These are phyloP conservation scores for Alnus glutinosa DNA, from an alignment of 306 rosid genomes.

Conservation along the genomic window DNA sequence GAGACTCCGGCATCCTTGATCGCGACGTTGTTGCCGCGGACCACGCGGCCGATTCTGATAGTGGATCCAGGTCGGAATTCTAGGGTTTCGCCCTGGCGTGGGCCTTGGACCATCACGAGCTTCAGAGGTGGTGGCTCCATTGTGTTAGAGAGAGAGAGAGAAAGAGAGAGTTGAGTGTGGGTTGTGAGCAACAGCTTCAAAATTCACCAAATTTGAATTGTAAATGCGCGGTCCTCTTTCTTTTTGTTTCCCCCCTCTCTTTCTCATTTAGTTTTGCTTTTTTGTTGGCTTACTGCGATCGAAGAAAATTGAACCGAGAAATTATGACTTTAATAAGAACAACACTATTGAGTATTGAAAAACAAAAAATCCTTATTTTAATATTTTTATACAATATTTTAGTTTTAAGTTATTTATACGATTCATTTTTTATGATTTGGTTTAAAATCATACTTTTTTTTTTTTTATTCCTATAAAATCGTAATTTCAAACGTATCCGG, in stretches of 20 bases:
- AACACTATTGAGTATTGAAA: too few species aligned
- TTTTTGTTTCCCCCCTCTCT: not conserved
- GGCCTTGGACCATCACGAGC: slow-evolving; percentile 61
- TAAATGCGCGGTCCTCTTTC: not conserved
- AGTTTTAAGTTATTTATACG: too few species aligned
- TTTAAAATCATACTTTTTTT: too few species aligned
- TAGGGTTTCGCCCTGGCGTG: slow-evolving; percentile 60
- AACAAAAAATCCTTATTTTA: too few species aligned
- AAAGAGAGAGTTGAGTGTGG: not conserved
- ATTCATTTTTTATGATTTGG: too few species aligned
- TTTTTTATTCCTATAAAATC: too few species aligned
- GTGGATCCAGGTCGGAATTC: slow-evolving; percentile 44
- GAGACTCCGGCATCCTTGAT: slow-evolving; percentile 80
- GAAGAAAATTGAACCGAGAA: too few species aligned
- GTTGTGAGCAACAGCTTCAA: not conserved
- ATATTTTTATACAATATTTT: too few species aligned
- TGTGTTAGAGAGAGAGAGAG: not conserved
- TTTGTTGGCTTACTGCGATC: not conserved
- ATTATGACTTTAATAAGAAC: too few species aligned
- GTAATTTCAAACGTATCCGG: too few species aligned
- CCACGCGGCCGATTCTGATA: slow-evolving; percentile 63
- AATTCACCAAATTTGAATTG: not conserved
- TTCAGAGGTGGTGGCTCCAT: slow-evolving; percentile 53
- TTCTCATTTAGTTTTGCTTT: not conserved
- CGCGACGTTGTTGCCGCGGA: slow-evolving; percentile 60